Percentiles rank a stretch among this genome's conserved stretches.
Evolutionary conservation across 768 basidiomycete species (phyloP).

Genomic region (Cantharellus cinnabarinus): DNA sequence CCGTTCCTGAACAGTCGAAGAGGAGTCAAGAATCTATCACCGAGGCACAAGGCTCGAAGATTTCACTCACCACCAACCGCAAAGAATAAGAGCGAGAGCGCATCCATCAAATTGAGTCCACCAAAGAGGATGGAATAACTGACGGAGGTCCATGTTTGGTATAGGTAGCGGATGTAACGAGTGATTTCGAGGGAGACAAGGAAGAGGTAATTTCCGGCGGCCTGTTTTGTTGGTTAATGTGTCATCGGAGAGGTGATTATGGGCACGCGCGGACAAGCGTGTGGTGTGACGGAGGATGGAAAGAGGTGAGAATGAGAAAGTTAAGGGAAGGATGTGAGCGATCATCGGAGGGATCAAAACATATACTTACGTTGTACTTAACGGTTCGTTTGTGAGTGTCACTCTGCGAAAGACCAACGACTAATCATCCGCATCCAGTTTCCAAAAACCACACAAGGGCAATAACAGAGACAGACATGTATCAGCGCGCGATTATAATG

Average conservation of each 20-base stretch:
- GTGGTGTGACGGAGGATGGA: no score
- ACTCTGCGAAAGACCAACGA: background rate
- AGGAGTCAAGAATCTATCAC: no score
- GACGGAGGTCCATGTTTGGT: background rate
- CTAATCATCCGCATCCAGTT: background rate
- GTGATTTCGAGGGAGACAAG: background rate
- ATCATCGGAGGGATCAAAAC: background rate
- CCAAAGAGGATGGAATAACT: background rate
- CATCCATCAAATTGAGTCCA: background rate
- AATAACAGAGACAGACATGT: no score
- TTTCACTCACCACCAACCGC: background rate
- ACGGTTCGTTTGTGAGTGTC: background rate
- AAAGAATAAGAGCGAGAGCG: background rate
- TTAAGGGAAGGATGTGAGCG: background rate
- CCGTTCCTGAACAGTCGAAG: background rate
- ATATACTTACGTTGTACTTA: background rate
- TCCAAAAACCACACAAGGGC: background rate
- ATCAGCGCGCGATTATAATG: background rate
- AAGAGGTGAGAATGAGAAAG: background rate
- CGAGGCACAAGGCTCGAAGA: no score
- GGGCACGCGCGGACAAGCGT: no score
- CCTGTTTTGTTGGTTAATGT: background rate
- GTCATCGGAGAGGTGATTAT: no score
- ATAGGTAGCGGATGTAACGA: background rate
- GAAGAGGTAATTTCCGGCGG: background rate